Percentiles rank a stretch among this genome's conserved stretches.
Conservation (phyloP, 305 asterid genomes). For the Plantago lanceolata region DNA sequence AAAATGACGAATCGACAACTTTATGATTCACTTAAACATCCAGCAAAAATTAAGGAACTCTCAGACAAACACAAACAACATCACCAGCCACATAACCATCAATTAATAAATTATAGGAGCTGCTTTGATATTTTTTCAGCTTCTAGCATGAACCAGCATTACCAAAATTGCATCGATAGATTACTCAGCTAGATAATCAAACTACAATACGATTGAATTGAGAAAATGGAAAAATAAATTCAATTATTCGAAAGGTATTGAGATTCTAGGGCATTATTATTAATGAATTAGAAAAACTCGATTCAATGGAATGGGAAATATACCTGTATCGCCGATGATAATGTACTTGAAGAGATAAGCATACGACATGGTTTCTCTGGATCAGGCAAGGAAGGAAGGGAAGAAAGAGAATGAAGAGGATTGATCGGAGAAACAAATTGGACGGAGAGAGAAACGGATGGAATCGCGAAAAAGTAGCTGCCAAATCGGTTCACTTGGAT, state of each 20-base stretch:
- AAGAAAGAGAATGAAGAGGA: background rate
- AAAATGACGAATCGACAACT: background rate
- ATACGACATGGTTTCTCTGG: slow-evolving; percentile 53
- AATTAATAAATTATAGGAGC: too few species aligned
- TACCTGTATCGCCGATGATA: slow-evolving; percentile 83
- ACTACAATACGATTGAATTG: background rate
- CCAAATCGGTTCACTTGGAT: background rate
- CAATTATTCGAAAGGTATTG: too few species aligned
- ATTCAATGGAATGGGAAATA: background rate
- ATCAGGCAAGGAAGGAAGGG: background rate
- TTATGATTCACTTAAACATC: too few species aligned
- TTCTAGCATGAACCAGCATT: too few species aligned
- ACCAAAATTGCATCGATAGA: too few species aligned
- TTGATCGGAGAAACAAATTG: background rate
- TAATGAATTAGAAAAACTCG: too few species aligned
- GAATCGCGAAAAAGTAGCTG: background rate
- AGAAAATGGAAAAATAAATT: too few species aligned
- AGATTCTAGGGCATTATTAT: too few species aligned
- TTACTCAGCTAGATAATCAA: background rate
- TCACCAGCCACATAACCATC: too few species aligned
- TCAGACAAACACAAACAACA: too few species aligned
- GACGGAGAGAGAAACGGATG: background rate
- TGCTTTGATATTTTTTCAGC: too few species aligned
- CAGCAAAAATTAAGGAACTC: too few species aligned
- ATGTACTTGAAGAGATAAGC: slow-evolving; percentile 83